Base-by-base conservation (phyloP, 768 basidiomycete genomes). In the Xanthoconium purpureum region DNA sequence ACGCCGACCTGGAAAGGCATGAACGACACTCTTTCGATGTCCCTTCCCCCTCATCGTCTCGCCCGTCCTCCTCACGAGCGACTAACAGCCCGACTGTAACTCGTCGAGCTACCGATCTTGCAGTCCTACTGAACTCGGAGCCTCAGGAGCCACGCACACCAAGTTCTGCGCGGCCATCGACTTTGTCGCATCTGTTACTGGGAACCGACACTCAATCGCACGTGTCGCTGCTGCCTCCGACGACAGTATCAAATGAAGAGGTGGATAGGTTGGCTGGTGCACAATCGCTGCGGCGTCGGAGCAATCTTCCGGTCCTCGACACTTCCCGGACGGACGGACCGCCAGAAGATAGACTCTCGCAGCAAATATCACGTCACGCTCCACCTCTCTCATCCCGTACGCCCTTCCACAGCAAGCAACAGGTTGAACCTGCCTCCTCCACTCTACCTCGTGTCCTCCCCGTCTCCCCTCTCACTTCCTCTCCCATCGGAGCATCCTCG, bases 51-150 rank as follows among this genome's bases (percentile, higher is more conserved):
- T 73, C 64, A 51, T 70, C 72, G 6, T 74, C 73, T 6, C 74
- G 73, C 44, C 74, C 72, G 30, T 71, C 71, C 15, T 66, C 69
- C 32, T 67, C 72, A 20, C 66, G 72, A 24, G 65, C 68, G 48
- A 69, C 59, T 35, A 69, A 73, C 54, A 80, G 79, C 57, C 83
- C 84, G 11, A 76, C 78, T 15, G 66, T 82, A 24, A 64, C 75
- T 33, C 80, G 86, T 55, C 79, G 89, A 28, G 87, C 88, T 10
- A 91, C 89, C 30, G 85, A 87, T 73, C 79, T 91, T n/a, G 80
- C 89, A 39, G 82, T 86, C 42, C 79, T 91, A 28, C 84, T 91
- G 71, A 90, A 91, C 74, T 78, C 80, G 58, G 80, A 80, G 58
- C 71, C 80, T n/a, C 73, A 68, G 45, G 71, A 73, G 20, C 73